Evolutionary conservation across 345 rosid genomes (phyloP), one percentile per base, ranked within the genome.

Genomic region (Physaria fendleri): DNA sequence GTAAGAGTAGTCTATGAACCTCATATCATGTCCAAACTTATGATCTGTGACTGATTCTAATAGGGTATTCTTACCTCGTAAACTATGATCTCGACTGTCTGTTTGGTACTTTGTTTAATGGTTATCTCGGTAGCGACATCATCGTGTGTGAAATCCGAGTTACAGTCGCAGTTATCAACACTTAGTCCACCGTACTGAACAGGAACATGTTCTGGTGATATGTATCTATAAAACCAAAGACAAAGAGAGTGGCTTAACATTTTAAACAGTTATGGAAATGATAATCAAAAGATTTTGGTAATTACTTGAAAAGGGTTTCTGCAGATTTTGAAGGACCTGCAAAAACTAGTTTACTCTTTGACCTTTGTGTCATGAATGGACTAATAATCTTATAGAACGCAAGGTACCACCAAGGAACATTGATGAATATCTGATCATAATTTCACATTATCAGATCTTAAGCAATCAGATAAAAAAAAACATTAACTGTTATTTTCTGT

Each of bases 341-440:
- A 14, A 73, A 73, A 59, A 73, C 76, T 4, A 73, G 68, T 55
- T 73, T 73, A 60, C 76, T 73, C 64, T 61, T 73, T 18, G 76
- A 60, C 29, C 76, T 61, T 55, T 73, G 76, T 3, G 73, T 66
- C 57, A 73, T 18, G 40, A 73, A 73, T 46, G 76, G 76, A 28
- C 69, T 66, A 20, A 73, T 73, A 37, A 73, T 66, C 28, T 13
- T 73, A 43, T 56, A 66, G 57, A 73, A 62, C 2, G 69, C 76
- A 53, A 73, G 73, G 48, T 73, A 66, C 76, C 76, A 73, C 76
- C 76, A 73, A 55, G 76, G 76, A 29, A 73, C 76, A 24, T 73
- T 73, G 73, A 73, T 73, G 60, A 73, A 73, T 62, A 73, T 68
- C 76, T 73, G 48, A 29, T 54, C 11, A 60, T 13, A 55, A 46